phyloP scores from a whole-genome alignment of 768 basidiomycete genomes.

The Austroboletus festivus region DNA sequence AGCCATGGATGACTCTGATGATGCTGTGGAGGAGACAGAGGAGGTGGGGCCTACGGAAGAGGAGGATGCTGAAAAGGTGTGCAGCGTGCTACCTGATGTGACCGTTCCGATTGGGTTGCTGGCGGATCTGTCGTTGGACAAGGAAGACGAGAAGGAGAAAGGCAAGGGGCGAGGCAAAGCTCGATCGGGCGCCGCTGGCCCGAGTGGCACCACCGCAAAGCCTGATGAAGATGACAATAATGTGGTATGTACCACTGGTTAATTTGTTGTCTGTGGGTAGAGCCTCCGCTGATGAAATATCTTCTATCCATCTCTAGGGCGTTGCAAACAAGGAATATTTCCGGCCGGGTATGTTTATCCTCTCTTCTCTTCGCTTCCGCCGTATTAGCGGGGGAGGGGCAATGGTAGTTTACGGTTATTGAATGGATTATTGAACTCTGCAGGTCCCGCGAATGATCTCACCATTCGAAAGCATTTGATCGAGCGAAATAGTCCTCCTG shows the following conservation, averaged over 20 bases:
- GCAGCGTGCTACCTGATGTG: slow-evolving; percentile 58
- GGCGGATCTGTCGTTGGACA: slow-evolving; percentile 66
- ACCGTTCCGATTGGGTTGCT: slow-evolving; percentile 75
- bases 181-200: slow-evolving; percentile 24
- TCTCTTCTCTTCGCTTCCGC: not conserved
- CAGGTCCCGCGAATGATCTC: slow-evolving; percentile 72
- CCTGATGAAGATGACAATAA: slow-evolving; percentile 60
- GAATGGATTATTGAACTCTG: not conserved
- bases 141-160: slow-evolving; percentile 41
- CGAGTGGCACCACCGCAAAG: slow-evolving; percentile 8
- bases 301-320: slow-evolving; percentile 42
- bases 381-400: not conserved
- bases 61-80: slow-evolving; percentile 45
- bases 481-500: slow-evolving; percentile 76
- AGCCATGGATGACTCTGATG: slow-evolving; percentile 38
- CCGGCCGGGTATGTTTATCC: slow-evolving; percentile 57
- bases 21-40: slow-evolving; percentile 30
- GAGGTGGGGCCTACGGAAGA: slow-evolving; percentile 30
- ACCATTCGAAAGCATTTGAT: slow-evolving; percentile 67
- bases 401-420: not conserved
- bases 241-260: slow-evolving; percentile 40
- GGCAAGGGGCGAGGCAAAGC: slow-evolving; percentile 38
- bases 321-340: slow-evolving; percentile 81
- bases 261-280: no score
- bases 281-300: no score